phyloP scores from a whole-genome alignment of 2,329 filamentous ascomycete species.

The Akanthomyces dipterigenus region DNA sequence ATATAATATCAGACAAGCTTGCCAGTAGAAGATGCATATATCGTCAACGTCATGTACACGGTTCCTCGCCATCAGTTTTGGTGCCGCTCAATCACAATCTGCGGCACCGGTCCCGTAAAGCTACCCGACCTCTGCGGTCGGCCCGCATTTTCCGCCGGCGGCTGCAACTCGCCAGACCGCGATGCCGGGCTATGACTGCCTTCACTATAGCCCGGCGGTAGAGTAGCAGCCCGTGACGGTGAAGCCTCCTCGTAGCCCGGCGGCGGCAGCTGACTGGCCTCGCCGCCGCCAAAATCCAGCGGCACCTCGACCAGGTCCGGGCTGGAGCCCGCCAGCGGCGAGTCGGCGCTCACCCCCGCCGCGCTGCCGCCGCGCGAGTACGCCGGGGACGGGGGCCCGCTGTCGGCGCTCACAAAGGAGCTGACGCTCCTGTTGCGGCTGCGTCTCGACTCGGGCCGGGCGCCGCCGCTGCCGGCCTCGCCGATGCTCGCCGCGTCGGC shows the following conservation, averaged over 20 bases:
- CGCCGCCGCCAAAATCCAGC: constrained; percentile 42
- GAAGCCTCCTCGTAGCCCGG: constrained; percentile 49
- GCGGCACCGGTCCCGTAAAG: background rate
- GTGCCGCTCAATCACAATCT: constrained; percentile 16
- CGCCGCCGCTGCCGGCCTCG: too few species aligned
- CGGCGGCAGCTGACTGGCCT: constrained; percentile 31
- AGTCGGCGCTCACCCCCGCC: background rate
- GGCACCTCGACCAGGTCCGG: constrained; percentile 48
- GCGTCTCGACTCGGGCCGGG: constrained; percentile 29
- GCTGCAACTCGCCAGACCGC: background rate
- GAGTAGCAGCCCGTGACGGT: constrained; percentile 26
- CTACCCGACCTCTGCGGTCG: background rate
- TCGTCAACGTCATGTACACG: background rate
- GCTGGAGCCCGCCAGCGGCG: constrained; percentile 36
- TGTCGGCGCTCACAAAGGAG: constrained; percentile 49
- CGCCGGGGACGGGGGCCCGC: constrained; percentile 36
- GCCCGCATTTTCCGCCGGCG: background rate
- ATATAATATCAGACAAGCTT: background rate
- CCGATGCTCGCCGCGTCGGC: constrained; percentile 63
- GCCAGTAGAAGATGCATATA: background rate
- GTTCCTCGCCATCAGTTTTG: background rate
- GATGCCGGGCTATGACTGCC: background rate
- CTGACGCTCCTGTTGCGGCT: constrained; percentile 43
- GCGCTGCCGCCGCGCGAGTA: constrained; percentile 4
- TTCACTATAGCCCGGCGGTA: constrained; percentile 46